phyloP scores from a whole-genome alignment of 768 basidiomycete genomes.

The Suillus plorans region DNA sequence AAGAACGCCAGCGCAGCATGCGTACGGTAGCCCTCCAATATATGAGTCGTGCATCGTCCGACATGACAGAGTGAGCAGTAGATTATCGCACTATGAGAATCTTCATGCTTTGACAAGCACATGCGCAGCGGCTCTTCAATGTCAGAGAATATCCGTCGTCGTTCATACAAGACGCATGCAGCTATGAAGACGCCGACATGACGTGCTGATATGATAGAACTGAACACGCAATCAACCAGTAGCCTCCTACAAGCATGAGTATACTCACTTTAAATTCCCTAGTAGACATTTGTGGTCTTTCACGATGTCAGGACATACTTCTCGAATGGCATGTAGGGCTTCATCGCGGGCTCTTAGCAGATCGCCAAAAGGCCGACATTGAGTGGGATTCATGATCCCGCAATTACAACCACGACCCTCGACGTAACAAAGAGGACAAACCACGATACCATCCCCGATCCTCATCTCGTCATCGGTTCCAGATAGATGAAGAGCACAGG shows the following conservation, averaged over 20 bases:
- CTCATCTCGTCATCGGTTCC: constrained; percentile 15
- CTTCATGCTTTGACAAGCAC: constrained; percentile 14
- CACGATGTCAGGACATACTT: constrained; percentile 12
- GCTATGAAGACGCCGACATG: constrained; percentile 33
- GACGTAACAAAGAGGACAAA: constrained; percentile 73
- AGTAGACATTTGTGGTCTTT: constrained; percentile 14
- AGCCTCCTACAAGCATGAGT: neutral
- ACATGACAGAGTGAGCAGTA: constrained; percentile 39
- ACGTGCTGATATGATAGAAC: constrained; percentile 23
- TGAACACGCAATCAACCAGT: constrained; percentile 14
- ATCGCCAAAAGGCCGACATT: constrained; percentile 49
- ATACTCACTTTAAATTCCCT: constrained; percentile 23
- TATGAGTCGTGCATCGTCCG: constrained; percentile 36
- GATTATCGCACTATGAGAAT: constrained; percentile 21
- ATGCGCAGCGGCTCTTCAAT: constrained; percentile 9
- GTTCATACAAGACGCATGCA: constrained; percentile 26
- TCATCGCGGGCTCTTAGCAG: constrained; percentile 45
- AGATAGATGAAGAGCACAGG: constrained; percentile 37
- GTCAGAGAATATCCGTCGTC: constrained; percentile 18
- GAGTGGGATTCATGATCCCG: constrained; percentile 56
- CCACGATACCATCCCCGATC: constrained; percentile 44
- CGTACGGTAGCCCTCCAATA: constrained; percentile 31
- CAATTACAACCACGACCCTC: constrained; percentile 79
- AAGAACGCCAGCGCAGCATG: constrained; percentile 39
- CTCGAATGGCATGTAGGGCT: constrained; percentile 31